These are phyloP conservation scores for Lasiodiplodia sp. DNA, from an alignment of 2,329 filamentous ascomycete species.

Conservation along the genomic window DNA sequence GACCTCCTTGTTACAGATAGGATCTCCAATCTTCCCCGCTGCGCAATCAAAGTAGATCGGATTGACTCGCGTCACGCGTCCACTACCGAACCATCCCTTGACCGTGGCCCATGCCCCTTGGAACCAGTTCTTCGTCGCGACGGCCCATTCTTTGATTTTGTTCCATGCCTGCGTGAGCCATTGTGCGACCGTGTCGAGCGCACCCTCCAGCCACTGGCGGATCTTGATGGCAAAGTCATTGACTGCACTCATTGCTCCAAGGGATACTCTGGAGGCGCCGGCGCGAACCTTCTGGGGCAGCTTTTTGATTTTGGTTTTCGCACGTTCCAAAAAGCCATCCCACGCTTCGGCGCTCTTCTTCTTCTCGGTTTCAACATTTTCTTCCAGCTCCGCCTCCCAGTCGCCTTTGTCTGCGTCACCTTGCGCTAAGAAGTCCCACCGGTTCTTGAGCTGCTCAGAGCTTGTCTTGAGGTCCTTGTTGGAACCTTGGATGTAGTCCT, in stretches of 20 bases:
- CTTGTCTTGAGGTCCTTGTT: background rate
- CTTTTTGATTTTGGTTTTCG: background rate
- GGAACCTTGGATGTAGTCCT: background rate
- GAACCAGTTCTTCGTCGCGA: background rate
- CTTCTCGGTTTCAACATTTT: background rate
- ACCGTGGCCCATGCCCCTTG: background rate
- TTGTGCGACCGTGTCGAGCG: background rate
- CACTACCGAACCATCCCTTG: background rate
- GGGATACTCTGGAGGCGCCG: background rate
- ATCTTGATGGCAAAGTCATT: background rate
- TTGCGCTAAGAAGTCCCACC: background rate
- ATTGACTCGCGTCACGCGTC: background rate
- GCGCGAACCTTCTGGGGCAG: background rate
- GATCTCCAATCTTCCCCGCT: background rate
- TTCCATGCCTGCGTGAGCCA: background rate
- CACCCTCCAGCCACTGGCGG: background rate
- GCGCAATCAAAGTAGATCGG: background rate
- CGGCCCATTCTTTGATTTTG: background rate
- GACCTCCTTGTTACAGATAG: background rate
- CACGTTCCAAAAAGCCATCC: background rate
- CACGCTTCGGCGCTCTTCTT: background rate
- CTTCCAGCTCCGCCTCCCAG: background rate
- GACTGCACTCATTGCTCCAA: background rate
- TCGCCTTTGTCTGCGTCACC: background rate
- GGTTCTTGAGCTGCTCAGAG: background rate